Percentiles rank a stretch among this genome's conserved stretches.
These are phyloP conservation scores for Ormosia emarginata DNA, from an alignment of 306 rosid species.

Conservation along the genomic window DNA sequence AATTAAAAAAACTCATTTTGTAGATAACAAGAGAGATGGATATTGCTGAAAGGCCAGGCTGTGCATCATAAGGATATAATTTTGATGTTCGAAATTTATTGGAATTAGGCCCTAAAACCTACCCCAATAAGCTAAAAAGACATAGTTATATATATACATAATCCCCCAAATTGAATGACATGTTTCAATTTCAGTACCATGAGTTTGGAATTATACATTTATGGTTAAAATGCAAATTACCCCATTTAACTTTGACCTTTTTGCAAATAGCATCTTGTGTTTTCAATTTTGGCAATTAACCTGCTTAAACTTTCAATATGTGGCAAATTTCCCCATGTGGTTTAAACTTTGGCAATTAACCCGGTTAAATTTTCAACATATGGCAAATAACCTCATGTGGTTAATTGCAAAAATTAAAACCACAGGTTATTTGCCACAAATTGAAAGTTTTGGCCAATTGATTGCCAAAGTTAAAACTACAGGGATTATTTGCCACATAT, in stretches of 20 bases:
- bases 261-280: neutral
- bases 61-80: neutral
- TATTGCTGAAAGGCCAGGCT: neutral
- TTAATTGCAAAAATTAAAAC: neutral
- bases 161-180: neutral
- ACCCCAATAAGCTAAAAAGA: neutral
- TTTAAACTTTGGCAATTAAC: too few relatives aligned
- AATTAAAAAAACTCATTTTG: neutral
- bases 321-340: neutral
- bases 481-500: neutral
- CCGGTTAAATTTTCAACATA: too few relatives aligned
- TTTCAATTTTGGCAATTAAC: neutral
- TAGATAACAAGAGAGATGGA: neutral
- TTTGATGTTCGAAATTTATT: neutral
- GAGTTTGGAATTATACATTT: neutral
- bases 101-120: neutral
- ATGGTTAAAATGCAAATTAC: neutral
- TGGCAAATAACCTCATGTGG: neutral
- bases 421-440: neutral
- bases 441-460: neutral
- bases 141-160: neutral
- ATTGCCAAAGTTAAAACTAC: neutral
- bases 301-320: neutral
- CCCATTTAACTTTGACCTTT: neutral
- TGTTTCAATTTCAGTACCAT: neutral